Evolutionary conservation across 306 rosid genomes (phyloP), one percentile per base, ranked within the genome.

Genomic region (Quercus ilex): DNA sequence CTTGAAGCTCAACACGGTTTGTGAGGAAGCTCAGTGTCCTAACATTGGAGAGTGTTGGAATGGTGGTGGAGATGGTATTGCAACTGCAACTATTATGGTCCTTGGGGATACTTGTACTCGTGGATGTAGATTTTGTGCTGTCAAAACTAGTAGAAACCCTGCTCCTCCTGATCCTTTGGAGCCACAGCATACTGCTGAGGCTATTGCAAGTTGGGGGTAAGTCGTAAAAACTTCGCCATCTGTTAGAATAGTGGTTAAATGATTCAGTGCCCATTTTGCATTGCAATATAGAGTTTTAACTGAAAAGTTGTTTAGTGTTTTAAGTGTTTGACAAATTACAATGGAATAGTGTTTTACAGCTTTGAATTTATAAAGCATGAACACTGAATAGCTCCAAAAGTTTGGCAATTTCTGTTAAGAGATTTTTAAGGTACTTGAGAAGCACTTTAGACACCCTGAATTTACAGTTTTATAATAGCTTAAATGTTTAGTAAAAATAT

Each of bases 21-120:
- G 98, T 74, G 95, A 93, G 79, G 98, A 93, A 74, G 98, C 98
- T 2, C 98, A 93, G 70, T 93, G 98, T 83, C 98, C 98, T n/a
- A 93, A 93, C 88, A 93, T 93, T 25, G 97, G 98, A 46, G 97
- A 93, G 88, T 95, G 99, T 82, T 95, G 99, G 99, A 95, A 91
- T 88, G 99, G 98, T 74, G 98, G 98, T 4, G 93, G 87, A 3
- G 99, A 92, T 82, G 99, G 99, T 46, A 83, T 94, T 80, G 89
- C 97, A 60, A 94, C 99, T 15, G 99, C 99, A 12, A 94, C 97
- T 35, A 94, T 94, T 82, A 94, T 94, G 99, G 90, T 94, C 73
- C 92, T 94, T 33, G 99, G 99, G 8, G 99, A 94, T 82, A 94
- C 99, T 20, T 94, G 99, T 81, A 94, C 97, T 13, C 97, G 99